phyloP scores from a whole-genome alignment of 148 eudicot genomes.

The Agrostemma githago region DNA sequence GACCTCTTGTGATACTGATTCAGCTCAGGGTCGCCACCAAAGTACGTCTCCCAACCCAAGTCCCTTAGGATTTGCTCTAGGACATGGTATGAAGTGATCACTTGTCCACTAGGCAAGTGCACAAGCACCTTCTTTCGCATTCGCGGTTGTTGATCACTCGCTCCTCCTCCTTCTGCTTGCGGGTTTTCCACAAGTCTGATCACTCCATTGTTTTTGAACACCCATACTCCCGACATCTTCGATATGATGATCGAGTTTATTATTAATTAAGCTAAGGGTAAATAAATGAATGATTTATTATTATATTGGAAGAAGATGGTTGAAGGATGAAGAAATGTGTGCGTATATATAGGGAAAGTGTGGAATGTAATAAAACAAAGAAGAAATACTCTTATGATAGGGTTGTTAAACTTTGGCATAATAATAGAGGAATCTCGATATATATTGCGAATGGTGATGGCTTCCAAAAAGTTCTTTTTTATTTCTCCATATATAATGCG shows the following conservation, averaged over 20 bases:
- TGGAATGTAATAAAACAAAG: constrained; percentile 21
- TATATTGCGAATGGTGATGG: no score
- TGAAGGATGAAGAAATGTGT: constrained; percentile 9
- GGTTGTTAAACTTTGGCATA: constrained; percentile 16
- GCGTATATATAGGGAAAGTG: constrained; percentile 4
- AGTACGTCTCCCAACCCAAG: constrained; percentile 52
- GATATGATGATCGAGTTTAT: neutral
- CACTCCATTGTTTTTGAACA: constrained; percentile 44
- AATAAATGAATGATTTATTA: no score
- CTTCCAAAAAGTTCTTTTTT: neutral
- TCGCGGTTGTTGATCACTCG: constrained; percentile 8
- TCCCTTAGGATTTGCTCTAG: constrained; percentile 36
- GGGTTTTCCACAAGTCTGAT: constrained; percentile 40
- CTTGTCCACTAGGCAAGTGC: constrained; percentile 40
- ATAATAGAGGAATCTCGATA: constrained; percentile 27
- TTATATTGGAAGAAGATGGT: constrained; percentile 13
- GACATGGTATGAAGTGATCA: constrained; percentile 33
- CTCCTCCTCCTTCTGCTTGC: constrained; percentile 17
- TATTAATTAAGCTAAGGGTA: neutral
- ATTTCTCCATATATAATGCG: neutral
- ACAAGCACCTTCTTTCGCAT: constrained; percentile 37
- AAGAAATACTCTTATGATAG: constrained; percentile 17
- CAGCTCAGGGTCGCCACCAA: constrained; percentile 37
- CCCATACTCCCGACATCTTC: constrained; percentile 44
- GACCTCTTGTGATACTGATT: constrained; percentile 42